Base-by-base conservation (phyloP, 2,329 filamentous ascomycete genomes). In the Talaromyces sp. region DNA sequence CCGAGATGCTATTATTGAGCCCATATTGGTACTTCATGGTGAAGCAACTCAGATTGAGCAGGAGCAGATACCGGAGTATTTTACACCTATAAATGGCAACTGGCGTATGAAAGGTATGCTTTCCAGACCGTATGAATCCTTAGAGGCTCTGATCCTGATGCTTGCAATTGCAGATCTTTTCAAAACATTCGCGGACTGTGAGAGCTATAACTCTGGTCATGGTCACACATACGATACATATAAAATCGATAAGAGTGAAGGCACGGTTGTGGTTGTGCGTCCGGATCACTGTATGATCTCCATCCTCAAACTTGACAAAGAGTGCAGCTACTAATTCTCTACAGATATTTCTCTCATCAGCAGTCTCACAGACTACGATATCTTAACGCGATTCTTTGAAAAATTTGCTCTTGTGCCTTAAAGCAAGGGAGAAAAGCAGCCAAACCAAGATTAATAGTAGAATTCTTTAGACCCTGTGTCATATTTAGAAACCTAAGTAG, bases 251-350 rank as follows among this genome's bases (percentile, higher is more conserved):
- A 73, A 69, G 19, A 77, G 83, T 62, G 74, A 75, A 22, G 89
- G 89, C 0, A 87, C 85, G 66, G 76, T 87, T 2, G 83, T 90
- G 0, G 77, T 88, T 1, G 78, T 88, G 1, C 75, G 89, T 60
- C 90, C 89, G 1, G 90, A 92, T 78, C 63, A 65, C 22, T 65
- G 63, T 65, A 65, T 16, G 58, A 37, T 4, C 11, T 24, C n/a
- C 16, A 37, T 10, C 22, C 22, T 0, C 6, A 13, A 31, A 31
- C 27, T 31, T 31, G 4, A 31, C 27, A 7, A 31, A 31, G 31
- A n/a, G 11, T 9, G n/a, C 10, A 37, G 24, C 2, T 54, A 6
- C 52, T 56, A 24, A 56, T 22, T 6, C 33, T 7, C 10, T 37
- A 1, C 10, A 56, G 52, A 65, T 61, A 57, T 65, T 14, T 65